phyloP scores from a whole-genome alignment of 2,329 filamentous ascomycete species.

The Onygenales sp. region DNA sequence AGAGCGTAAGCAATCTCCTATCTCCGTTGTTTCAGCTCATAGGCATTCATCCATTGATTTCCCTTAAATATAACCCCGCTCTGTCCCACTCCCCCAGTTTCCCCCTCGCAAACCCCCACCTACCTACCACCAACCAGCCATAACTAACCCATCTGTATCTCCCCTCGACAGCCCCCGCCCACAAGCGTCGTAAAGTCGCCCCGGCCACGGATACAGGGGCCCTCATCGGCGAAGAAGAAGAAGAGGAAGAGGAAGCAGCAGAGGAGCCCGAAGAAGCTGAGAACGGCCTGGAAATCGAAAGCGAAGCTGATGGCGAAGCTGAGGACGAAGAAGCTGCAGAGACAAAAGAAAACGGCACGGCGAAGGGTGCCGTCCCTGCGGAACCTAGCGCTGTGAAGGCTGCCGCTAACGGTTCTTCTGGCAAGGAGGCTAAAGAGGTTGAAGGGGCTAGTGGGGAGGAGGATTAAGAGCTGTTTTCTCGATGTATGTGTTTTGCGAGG shows the following conservation, averaged over 20 bases:
- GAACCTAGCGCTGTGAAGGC: not conserved
- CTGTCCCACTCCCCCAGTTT: not conserved
- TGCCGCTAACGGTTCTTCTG: conserved; percentile 17
- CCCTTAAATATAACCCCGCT: not conserved
- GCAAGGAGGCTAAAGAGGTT: conserved; percentile 25
- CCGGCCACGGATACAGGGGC: conserved; percentile 8
- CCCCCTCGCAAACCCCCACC: not conserved
- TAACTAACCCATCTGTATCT: not conserved
- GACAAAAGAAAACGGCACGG: conserved; percentile 15
- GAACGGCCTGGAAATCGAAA: conserved; percentile 12
- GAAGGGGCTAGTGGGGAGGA: conserved; percentile 26
- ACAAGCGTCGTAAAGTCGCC: conserved; percentile 19
- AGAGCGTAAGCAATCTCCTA: conserved; percentile 7
- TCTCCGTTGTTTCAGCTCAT: not conserved
- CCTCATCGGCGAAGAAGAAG: conserved; percentile 8
- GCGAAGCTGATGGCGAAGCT: conserved; percentile 16
- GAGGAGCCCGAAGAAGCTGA: not conserved
- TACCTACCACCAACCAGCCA: too few species aligned
- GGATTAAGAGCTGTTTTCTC: conserved; percentile 10
- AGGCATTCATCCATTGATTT: not conserved
- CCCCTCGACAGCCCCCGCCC: conserved; percentile 11
- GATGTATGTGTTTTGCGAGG: not conserved
- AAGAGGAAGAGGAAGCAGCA: conserved; percentile 16
- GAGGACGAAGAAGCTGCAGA: conserved; percentile 13
- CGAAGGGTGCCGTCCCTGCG: not conserved